Conservation (phyloP, 148 eudicot species). For the Tetragonia tetragonoides region DNA sequence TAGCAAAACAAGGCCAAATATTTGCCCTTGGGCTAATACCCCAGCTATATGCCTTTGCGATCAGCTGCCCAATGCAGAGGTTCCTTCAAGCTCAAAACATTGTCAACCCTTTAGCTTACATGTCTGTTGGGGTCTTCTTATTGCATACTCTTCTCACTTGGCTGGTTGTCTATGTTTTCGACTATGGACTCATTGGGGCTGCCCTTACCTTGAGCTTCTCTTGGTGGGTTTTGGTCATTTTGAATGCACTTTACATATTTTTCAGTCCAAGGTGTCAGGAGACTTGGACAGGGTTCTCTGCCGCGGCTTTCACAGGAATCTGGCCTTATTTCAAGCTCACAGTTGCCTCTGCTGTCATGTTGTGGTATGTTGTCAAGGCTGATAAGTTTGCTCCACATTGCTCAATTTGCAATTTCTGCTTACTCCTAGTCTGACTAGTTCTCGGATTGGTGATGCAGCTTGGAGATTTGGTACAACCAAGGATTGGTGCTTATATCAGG, state of each 20-base stretch:
- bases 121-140: conserved; percentile 47
- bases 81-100: conserved; percentile 61
- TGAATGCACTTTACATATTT: conserved; percentile 38
- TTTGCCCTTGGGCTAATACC: conserved; percentile 52
- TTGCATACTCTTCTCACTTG: conserved; percentile 44
- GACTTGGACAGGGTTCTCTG: conserved; percentile 54
- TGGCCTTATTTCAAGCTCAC: conserved; percentile 64
- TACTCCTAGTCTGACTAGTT: conserved; percentile 15
- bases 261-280: conserved; percentile 43
- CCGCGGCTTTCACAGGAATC: conserved; percentile 41
- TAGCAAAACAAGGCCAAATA: conserved; percentile 42
- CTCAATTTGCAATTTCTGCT: not conserved
- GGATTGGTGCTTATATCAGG: conserved; percentile 68
- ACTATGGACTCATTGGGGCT: conserved; percentile 50
- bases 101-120: conserved; percentile 63
- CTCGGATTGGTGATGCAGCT: conserved; percentile 28
- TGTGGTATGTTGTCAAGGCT: conserved; percentile 33
- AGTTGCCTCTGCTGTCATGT: conserved; percentile 58
- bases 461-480: conserved; percentile 63
- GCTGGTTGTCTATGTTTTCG: conserved; percentile 45
- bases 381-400: too few relatives aligned
- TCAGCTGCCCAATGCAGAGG: conserved; percentile 52
- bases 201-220: conserved; percentile 50
- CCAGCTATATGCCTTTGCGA: conserved; percentile 52
- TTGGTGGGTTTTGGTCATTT: conserved; percentile 54